Conservation (phyloP, 2,329 filamentous ascomycete genomes). For the Pseudocercospora eumusae region DNA sequence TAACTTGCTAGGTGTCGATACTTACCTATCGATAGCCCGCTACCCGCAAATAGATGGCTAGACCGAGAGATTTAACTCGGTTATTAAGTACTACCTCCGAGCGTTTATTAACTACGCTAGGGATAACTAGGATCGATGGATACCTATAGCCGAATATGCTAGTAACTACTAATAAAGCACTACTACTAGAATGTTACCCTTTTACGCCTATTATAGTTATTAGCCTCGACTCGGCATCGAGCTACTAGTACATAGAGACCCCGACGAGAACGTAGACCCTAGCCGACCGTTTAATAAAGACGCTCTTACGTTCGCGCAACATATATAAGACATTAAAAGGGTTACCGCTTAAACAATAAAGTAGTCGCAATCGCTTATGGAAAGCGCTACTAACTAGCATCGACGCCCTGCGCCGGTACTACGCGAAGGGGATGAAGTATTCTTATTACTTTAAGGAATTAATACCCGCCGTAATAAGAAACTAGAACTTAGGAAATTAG, state of each 20-base stretch:
- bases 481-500: background rate
- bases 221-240: too few species aligned
- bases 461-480: background rate
- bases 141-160: background rate
- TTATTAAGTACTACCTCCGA: background rate
- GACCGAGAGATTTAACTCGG: background rate
- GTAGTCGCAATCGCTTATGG: background rate
- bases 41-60: constrained; percentile 1
- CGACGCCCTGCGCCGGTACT: background rate
- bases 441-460: background rate
- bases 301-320: too few species aligned
- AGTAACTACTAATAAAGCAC: background rate
- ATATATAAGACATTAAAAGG: background rate
- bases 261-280: background rate
- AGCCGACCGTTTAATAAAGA: background rate
- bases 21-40: background rate
- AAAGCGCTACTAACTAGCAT: background rate
- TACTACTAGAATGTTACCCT: background rate
- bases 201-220: too few species aligned
- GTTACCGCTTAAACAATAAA: background rate
- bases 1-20: background rate
- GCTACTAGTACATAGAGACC: background rate
- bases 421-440: background rate
- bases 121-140: background rate
- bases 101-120: background rate